Conservation (phyloP, 73 alveolate genomes). For the Breviolum minutum region DNA sequence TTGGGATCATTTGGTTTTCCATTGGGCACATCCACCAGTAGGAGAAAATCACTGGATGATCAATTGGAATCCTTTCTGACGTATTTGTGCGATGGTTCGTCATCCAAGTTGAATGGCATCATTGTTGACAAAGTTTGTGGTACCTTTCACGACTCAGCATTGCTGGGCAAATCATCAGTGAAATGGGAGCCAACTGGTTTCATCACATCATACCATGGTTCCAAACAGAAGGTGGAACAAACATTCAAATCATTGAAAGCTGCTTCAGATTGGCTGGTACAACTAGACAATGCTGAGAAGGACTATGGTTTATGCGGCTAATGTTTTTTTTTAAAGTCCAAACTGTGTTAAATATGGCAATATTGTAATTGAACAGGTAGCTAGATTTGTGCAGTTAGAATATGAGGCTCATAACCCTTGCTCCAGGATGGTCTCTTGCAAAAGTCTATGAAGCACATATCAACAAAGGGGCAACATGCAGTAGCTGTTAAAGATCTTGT, state of each 20-base stretch:
- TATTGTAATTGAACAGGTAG: no score
- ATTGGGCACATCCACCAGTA: neutral
- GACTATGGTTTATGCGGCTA: neutral
- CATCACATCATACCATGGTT: neutral
- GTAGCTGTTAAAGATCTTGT: neutral
- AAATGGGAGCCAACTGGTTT: neutral
- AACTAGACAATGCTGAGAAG: constrained; percentile 1
- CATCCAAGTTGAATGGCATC: neutral
- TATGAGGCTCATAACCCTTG: neutral
- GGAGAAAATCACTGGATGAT: neutral
- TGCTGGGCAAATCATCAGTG: neutral
- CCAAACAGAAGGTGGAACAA: neutral
- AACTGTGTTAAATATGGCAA: no score
- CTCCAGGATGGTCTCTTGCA: neutral
- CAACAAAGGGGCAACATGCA: neutral
- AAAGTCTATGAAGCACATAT: neutral
- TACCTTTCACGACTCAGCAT: neutral
- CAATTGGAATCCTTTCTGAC: neutral
- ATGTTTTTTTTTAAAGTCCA: no score
- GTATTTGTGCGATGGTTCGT: neutral
- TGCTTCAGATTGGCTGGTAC: constrained; percentile 12
- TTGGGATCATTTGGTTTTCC: neutral
- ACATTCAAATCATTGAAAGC: neutral
- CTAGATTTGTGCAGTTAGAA: neutral
- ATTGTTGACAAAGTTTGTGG: neutral